These are phyloP conservation scores for Penicillium sp. DNA, from an alignment of 2,329 filamentous ascomycete genomes.

Conservation along the genomic window DNA sequence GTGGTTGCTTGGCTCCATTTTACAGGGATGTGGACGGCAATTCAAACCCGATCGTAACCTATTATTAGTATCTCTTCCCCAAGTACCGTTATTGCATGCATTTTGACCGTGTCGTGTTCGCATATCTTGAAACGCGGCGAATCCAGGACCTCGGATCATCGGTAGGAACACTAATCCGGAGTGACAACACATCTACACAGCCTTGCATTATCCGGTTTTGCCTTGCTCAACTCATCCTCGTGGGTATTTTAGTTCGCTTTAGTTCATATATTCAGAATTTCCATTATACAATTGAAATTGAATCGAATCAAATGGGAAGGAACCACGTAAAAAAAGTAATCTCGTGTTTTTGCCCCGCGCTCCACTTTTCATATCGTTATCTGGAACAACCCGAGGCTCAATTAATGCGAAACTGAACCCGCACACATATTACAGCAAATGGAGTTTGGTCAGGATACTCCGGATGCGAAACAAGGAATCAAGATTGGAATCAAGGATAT, in stretches of 20 bases:
- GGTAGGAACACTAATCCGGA: slow-evolving; percentile 1
- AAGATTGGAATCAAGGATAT: not conserved
- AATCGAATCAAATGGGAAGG: not conserved
- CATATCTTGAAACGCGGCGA: slow-evolving; percentile 10
- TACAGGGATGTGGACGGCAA: slow-evolving; percentile 2
- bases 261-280: not conserved
- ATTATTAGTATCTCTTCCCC: slow-evolving; percentile 10
- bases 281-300: not conserved
- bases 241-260: not conserved
- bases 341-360: not conserved
- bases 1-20: not conserved
- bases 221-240: not conserved
- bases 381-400: slow-evolving; percentile 7
- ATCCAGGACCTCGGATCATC: slow-evolving; percentile 5
- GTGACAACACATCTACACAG: not conserved
- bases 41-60: slow-evolving; percentile 10
- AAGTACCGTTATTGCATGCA: slow-evolving; percentile 4
- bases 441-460: not conserved
- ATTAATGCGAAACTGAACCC: slow-evolving; percentile 17
- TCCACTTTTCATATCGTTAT: slow-evolving; percentile 19
- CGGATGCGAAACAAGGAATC: not conserved
- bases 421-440: not conserved
- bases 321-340: not conserved
- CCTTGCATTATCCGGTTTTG: not conserved
- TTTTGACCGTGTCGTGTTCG: slow-evolving; percentile 1